Base-by-base conservation (phyloP, 768 basidiomycete species). In the Albatrellus ellisii region DNA sequence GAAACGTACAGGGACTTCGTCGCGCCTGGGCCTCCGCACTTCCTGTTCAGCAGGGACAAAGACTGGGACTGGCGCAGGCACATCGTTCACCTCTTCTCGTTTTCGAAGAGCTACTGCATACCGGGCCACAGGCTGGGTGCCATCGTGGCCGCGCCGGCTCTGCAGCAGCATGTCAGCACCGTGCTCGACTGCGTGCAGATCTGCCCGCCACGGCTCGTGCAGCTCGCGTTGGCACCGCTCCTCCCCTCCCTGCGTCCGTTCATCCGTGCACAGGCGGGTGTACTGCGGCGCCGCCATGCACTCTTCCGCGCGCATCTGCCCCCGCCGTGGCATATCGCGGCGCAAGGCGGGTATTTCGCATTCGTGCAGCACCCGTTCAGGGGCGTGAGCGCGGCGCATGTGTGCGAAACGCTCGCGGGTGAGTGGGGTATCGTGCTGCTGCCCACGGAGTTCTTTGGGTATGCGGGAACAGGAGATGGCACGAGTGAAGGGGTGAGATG, bases 1-100 rank as follows among this genome's bases (percentile, higher is more conserved):
- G 86, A 89, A 60, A 90, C 88, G 1, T 92, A 92, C 58, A 71
- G 86, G 10, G 86, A 90, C 55, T 88, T 90, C 52, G 61, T 78
- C 32, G 52, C 59, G 4, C 52, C 59, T 4, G 51, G 50, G 15
- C 59, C 63, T n/a, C 75, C 81, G 0, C 81, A 84, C 52, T 46
- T 49, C 26, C 62, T 82, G 15, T 83, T 84, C 55, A 14, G 24
- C 39, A 20, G 41, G 29, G 36, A 21, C 39, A 10, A 36, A 39
- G 17, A 50, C 36, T 59, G 60, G 55, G 57, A 61, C 20, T 89
- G 85, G 85, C 64, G 80, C 17, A 56, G 56, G 0, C 73, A 67
- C 41, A 49, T 87, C 40, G 67, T 86, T 44, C 76, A 79, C 50
- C 64, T 88, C 21, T 85, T 78, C 56, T 86, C 82, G 18, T 86